Conservation (phyloP, 2,329 filamentous ascomycete species). For the Teratosphaeriaceae sp. region DNA sequence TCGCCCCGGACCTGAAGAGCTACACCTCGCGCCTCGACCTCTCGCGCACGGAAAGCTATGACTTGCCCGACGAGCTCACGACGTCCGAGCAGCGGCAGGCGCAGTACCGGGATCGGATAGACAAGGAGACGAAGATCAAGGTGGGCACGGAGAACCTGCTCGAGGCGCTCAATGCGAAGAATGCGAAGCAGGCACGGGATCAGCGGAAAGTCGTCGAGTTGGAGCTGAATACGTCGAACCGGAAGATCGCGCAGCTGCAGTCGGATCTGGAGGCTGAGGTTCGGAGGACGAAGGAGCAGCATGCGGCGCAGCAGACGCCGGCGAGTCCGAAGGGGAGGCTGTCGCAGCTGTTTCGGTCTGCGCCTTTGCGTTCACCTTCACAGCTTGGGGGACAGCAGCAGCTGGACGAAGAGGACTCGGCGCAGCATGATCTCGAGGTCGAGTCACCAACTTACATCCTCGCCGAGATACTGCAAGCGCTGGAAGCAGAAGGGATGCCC, state of each 20-base stretch:
- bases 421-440: slow-evolving; percentile 59
- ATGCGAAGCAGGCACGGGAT: slow-evolving; percentile 86
- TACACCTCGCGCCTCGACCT: slow-evolving; percentile 58
- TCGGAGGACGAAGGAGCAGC: slow-evolving; percentile 46
- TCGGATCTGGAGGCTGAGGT: slow-evolving; percentile 55
- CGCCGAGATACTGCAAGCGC: slow-evolving; percentile 79
- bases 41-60: slow-evolving; percentile 50
- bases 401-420: slow-evolving; percentile 40
- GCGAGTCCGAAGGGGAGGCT: slow-evolving; percentile 40
- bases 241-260: slow-evolving; percentile 56
- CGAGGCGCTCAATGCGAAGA: slow-evolving; percentile 89
- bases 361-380: slow-evolving; percentile 48
- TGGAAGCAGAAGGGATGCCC: slow-evolving; percentile 80
- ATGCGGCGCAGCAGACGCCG: slow-evolving; percentile 39
- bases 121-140: slow-evolving; percentile 96
- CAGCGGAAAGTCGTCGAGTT: slow-evolving; percentile 56
- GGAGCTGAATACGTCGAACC: slow-evolving; percentile 83
- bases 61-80: slow-evolving; percentile 48
- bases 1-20: slow-evolving; percentile 79
- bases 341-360: slow-evolving; percentile 52
- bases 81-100: slow-evolving; percentile 68
- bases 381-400: slow-evolving; percentile 11
- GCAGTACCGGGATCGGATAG: slow-evolving; percentile 73
- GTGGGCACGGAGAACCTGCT: slow-evolving; percentile 96
- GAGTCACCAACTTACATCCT: slow-evolving; percentile 92